Evolutionary conservation across 208 protist species (phyloP), one percentile per base, ranked within the genome.

Genomic region (Crithidia thermophila): DNA sequence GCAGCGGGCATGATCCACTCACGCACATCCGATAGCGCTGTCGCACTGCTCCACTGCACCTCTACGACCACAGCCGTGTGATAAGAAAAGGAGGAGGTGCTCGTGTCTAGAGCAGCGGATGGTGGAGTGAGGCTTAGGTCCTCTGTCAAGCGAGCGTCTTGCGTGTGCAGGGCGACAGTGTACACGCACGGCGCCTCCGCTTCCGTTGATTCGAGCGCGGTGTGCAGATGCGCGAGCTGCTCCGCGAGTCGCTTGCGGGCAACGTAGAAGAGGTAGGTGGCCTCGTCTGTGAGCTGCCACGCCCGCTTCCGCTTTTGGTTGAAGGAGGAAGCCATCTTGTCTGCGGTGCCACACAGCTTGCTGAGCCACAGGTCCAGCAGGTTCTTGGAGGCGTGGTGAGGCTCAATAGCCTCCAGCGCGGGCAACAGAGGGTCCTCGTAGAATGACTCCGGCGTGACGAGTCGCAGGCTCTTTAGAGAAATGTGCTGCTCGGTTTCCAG

Each of bases 371-470:
- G 64, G 50, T 77, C 63, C 47, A 73, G 21, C 21, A 78, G 27
- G 20, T 65, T 84, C 36, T 64, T 75, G 7, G 78, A 84, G n/a
- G 73, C 67, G 34, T 62, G 62, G 20, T 72, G 66, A 13, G 78
- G 68, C 46, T 67, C 37, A 33, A 84, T 80, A 21, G 60, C 67
- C 40, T 84, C 78, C 45, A 79, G 27, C 27, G 73, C 51, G 6
- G 78, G 78, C 28, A 84, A 46, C 25, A 84, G 57, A 5, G 63
- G 37, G 36, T 84, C 78, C 42, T 66, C 49, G 53, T 72, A 80
- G 30, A 80, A 40, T 3, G 78, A 46, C 30, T 66, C 63, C 33
- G 72, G 45, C 0, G 39, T 53, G 9, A 47, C 39, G 10, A 84
- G 64, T 27, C 64, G 39, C 13, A 84, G 58, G 0, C 67, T 27